Percentiles rank a stretch among this genome's conserved stretches.
Conservation (phyloP, 805 yeast species). For the Ogataea methanolica region DNA sequence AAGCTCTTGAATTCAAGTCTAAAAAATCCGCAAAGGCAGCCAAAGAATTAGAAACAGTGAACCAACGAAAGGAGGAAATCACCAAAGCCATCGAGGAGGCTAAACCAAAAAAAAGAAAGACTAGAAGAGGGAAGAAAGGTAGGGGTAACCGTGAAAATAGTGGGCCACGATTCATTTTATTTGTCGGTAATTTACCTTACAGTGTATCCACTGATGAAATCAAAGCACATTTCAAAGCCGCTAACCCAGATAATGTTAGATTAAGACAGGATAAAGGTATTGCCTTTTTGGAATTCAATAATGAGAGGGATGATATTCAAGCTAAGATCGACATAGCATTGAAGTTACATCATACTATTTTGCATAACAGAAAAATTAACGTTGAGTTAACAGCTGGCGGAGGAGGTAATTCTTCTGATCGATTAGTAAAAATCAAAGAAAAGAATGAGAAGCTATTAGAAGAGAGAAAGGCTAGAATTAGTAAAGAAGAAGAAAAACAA, state of each 20-base stretch:
- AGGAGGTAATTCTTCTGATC: conserved; percentile 78
- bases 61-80: conserved; percentile 16
- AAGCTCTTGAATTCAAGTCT: conserved; percentile 54
- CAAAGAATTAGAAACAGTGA: conserved; percentile 29
- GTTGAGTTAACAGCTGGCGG: conserved; percentile 98
- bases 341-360: conserved; percentile 69
- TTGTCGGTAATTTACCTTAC: conserved; percentile 88
- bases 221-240: conserved; percentile 63
- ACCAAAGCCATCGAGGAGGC: conserved; percentile 26
- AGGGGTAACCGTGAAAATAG: conserved; percentile 37
- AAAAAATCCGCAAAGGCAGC: conserved; percentile 32
- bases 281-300: conserved; percentile 82
- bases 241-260: conserved; percentile 72
- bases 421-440: conserved; percentile 65
- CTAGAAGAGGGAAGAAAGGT: conserved; percentile 75
- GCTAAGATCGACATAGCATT: conserved; percentile 81
- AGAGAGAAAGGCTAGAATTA: conserved; percentile 60
- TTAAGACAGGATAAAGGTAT: conserved; percentile 83
- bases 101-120: conserved; percentile 57
- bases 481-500: conserved; percentile 40
- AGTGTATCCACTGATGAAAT: conserved; percentile 60
- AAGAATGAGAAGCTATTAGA: conserved; percentile 73
- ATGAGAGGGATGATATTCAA: conserved; percentile 57
- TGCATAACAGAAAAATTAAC: conserved; percentile 76
- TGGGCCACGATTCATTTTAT: conserved; percentile 71